Evolutionary conservation across 2,329 filamentous ascomycete genomes (phyloP).

Genomic region (Diaporthe sp.): DNA sequence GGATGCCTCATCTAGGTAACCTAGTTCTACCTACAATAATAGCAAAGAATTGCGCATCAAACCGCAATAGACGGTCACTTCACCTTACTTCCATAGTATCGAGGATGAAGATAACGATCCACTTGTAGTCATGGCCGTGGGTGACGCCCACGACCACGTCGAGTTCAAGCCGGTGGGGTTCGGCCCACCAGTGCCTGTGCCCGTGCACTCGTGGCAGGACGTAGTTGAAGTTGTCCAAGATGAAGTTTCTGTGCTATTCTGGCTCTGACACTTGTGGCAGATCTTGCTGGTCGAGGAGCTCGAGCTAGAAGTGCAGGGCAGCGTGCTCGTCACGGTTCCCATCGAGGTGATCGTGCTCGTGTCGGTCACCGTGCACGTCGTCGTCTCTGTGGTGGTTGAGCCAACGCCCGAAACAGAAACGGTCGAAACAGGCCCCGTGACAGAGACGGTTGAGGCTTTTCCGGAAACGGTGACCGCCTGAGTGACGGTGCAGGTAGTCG

Average conservation of each 20-base stretch:
- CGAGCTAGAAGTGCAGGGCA: background rate
- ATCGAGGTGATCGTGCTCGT: constrained; percentile 8
- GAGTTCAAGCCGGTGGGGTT: background rate
- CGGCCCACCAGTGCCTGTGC: constrained; percentile 7
- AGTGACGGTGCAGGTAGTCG: constrained; percentile 13
- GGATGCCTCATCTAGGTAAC: no score
- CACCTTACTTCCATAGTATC: background rate
- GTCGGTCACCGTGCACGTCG: constrained; percentile 5
- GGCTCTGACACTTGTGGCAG: constrained; percentile 13
- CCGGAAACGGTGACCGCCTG: constrained; percentile 1
- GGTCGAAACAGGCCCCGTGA: constrained; percentile 6
- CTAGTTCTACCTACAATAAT: background rate
- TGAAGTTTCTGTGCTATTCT: constrained; percentile 1
- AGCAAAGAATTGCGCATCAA: constrained; percentile 7
- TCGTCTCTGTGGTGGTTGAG: constrained; percentile 19
- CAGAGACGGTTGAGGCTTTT: constrained; percentile 3
- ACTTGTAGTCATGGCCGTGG: background rate
- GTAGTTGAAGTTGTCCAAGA: constrained; percentile 15
- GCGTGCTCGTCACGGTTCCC: constrained; percentile 13
- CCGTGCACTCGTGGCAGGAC: background rate
- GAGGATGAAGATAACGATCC: constrained; percentile 2
- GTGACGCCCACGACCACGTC: background rate
- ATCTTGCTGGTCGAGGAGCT: background rate
- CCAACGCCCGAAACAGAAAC: constrained; percentile 7
- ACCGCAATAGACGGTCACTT: constrained; percentile 1